These are phyloP conservation scores for Trametes cinnabarina DNA, from an alignment of 768 basidiomycete species.

Conservation along the genomic window DNA sequence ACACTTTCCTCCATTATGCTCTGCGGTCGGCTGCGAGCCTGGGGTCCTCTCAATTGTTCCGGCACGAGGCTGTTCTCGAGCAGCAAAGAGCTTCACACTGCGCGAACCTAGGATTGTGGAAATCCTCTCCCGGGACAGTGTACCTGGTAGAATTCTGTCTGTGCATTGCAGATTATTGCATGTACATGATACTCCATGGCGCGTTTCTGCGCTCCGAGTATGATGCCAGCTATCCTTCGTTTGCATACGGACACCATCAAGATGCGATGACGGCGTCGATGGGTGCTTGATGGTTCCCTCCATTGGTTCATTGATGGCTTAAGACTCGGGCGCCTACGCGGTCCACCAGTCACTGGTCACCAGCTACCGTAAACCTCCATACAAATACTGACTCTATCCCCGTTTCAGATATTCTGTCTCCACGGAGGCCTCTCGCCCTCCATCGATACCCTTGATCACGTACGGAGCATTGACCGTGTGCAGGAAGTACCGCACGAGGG, in stretches of 20 bases:
- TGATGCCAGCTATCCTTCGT: not conserved
- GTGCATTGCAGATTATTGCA: no score
- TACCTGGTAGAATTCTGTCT: no score
- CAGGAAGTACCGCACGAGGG: conserved; percentile 99
- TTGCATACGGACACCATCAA: not conserved
- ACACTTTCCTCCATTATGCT: not conserved
- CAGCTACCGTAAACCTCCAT: conserved; percentile 1
- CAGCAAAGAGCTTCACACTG: no score
- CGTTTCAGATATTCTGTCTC: conserved; percentile 89
- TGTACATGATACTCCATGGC: no score
- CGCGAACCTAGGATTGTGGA: not conserved
- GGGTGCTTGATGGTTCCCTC: not conserved
- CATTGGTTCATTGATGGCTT: not conserved
- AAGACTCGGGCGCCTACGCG: conserved; percentile 3
- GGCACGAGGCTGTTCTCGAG: no score
- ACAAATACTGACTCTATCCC: not conserved
- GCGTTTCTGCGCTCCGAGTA: no score
- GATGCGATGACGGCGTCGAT: not conserved
- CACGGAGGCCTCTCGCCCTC: conserved; percentile 98
- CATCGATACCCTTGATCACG: conserved; percentile 99
- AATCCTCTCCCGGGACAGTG: not conserved
- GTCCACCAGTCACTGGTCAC: no score
- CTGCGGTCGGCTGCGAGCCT: not conserved
- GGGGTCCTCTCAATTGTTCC: no score
- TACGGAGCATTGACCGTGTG: conserved; percentile 96